A percentile compares a stretch with the other conserved stretches of the same genome.
Evolutionary conservation across 352 stramenopile species (phyloP).

Genomic region (Globisporangium perplexum): DNA sequence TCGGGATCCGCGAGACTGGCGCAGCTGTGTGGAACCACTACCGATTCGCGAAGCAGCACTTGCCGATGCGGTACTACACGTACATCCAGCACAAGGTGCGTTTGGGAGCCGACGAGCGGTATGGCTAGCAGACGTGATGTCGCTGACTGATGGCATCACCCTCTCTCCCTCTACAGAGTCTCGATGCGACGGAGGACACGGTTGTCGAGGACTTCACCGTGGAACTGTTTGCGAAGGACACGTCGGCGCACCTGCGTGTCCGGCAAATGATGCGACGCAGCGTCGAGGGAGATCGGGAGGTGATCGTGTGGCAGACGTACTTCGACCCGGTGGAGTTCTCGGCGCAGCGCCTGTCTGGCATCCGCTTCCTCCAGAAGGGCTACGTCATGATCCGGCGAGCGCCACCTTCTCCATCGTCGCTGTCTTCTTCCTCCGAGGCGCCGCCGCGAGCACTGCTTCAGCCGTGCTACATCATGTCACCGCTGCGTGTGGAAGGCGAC

Average conservation of each 20-base stretch:
- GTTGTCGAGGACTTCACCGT: conserved; percentile 53
- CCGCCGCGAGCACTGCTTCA: conserved; percentile 43
- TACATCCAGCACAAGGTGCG: conserved; percentile 26
- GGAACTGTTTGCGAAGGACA: conserved; percentile 49
- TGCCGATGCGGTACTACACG: conserved; percentile 33
- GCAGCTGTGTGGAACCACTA: conserved; percentile 41
- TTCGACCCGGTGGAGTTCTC: conserved; percentile 44
- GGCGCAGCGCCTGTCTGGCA: conserved; percentile 25
- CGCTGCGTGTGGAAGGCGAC: conserved; percentile 27
- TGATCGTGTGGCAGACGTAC: conserved; percentile 53
- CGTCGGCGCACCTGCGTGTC: conserved; percentile 38
- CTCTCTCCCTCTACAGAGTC: conserved; percentile 10
- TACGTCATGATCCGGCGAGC: conserved; percentile 49
- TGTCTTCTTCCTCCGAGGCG: conserved; percentile 3
- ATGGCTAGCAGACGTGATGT: not conserved
- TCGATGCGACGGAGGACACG: conserved; percentile 38
- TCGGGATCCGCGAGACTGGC: conserved; percentile 24
- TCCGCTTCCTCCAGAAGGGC: conserved; percentile 38
- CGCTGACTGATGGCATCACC: not conserved
- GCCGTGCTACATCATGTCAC: conserved; percentile 37
- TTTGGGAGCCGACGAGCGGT: too few species aligned
- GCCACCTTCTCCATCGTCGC: not conserved
- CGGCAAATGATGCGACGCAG: conserved; percentile 60
- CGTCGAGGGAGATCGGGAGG: conserved; percentile 46
- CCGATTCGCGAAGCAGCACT: conserved; percentile 30